Evolutionary conservation across 306 rosid species (phyloP), one percentile per base, ranked within the genome.

Genomic region (Lathyrus tuberosus): DNA sequence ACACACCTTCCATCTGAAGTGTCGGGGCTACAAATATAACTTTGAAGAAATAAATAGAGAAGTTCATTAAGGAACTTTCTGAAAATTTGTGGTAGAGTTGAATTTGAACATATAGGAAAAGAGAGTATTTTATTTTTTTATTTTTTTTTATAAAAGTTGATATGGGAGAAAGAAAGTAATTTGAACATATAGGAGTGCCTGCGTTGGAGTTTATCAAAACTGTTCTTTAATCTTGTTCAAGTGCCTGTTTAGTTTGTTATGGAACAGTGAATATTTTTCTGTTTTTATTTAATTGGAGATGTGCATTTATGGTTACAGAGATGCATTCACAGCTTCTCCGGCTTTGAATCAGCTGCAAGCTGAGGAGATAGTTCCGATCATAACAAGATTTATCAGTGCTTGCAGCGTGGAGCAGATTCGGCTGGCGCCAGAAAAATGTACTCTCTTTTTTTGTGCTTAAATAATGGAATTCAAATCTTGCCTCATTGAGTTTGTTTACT

Each of bases 361-460:
- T 40, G 83, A 76, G 69, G 52, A 69, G 2, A 60, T 68, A 58
- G 82, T 85, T 62, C 82, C 88, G 1, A 65, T 85, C 40, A 74
- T 80, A 37, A 64, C 86, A 26, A 82, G 82, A 44, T 94, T 91
- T 58, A 78, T 94, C 26, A 57, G 64, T 65, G 79, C 78, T 71
- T 94, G 97, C 74, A 80, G 33, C 14, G 69, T 53, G 0, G 99
- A 94, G 80, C 96, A 94, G 49, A 84, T 94, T 81, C 86, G 86
- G 31, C 73, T 89, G 85, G 91, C 89, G 14, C 81, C 92, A 33
- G 96, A 90, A 35, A 90, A 87, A 82, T 94, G 98, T 90, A 94
- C 16, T 14, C 0, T 3, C 58, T 26, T 53, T 17, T 33, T 17
- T 33, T 20, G 22, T 42, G n/a, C 37, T 60, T 8, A n/a, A 31